Conservation (phyloP, 78 protist species). For the Acrasis kona region DNA sequence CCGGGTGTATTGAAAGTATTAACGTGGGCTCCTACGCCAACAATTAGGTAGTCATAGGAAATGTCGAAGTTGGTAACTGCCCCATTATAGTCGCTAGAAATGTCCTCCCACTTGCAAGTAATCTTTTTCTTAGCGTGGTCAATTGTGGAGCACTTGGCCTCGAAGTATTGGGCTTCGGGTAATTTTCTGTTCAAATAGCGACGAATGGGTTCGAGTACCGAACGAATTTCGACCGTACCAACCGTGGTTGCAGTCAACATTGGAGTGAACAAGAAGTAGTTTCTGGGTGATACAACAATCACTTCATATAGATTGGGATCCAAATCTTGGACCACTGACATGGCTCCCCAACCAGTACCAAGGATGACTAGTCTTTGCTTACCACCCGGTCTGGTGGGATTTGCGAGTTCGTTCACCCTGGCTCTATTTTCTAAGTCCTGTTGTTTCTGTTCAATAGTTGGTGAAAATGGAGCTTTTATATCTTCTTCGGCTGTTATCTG, state of each 20-base stretch:
- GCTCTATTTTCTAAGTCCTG: too few relatives aligned
- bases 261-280: conserved; percentile 51
- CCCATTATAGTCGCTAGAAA: not conserved
- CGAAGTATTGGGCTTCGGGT: conserved; percentile 4
- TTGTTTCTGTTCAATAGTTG: too few relatives aligned
- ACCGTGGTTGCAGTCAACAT: conserved; percentile 32
- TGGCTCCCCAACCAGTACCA: conserved; percentile 49
- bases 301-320: conserved; percentile 15
- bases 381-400: not conserved
- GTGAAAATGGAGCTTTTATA: too few relatives aligned
- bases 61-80: conserved; percentile 9
- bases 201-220: conserved; percentile 38
- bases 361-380: conserved; percentile 25
- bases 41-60: conserved; percentile 53
- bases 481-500: too few relatives aligned
- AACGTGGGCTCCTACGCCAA: conserved; percentile 59
- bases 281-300: conserved; percentile 21
- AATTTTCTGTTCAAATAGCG: not conserved
- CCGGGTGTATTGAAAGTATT: conserved; percentile 60
- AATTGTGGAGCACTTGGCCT: conserved; percentile 25
- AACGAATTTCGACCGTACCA: conserved; percentile 50
- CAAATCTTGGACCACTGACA: not conserved
- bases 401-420: too few relatives aligned
- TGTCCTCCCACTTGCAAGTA: conserved; percentile 2
- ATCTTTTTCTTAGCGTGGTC: not conserved